Evolutionary conservation across 2,329 filamentous ascomycete species (phyloP), one percentile per base, ranked within the genome.

Genomic region (Thelonectria blattea): DNA sequence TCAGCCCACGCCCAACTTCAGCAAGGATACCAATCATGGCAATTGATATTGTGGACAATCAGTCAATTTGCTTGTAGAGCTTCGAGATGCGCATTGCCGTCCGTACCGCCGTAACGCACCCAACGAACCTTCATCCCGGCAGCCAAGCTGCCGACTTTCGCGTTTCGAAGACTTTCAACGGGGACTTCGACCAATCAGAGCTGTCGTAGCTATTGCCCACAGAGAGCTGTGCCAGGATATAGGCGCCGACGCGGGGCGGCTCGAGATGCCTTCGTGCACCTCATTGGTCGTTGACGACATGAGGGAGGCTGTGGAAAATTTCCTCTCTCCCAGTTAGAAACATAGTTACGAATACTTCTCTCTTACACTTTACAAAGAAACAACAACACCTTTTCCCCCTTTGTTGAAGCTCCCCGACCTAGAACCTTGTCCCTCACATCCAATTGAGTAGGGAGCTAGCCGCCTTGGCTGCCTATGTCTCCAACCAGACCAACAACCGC

Each of bases 231-330:
- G 42, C 47, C 57, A 55, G 57, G 46, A 47, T 60, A 42, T 60
- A 60, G 32, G 52, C 57, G 57, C 57, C 47, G 57, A 6, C 57
- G 57, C 52, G 57, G 57, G 57, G 57, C 57, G 11, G 57, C 47
- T 34, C 39, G 32, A 22, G 17, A 24, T 20, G 12, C 11, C 39
- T 46, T 43, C 47, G 32, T 24, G 30, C 18, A 43, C 34, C 52
- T 17, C 41, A 60, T 60, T 60, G 57, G 57, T 18, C 22, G 20
- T 42, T n/a, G 20, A 20, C 30, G 39, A 55, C 20, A 18, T 12
- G 17, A 47, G 41, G 27, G 41, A 58, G 42, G 55, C 49, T 30
- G 5, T 30, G 27, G 27, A 10, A 30, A 58, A 49, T 47, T 52
- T 24, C 12, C 52, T 39, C 41, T 37, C 34, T 37, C 15, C 27